Evolutionary conservation across 2,329 filamentous ascomycete genomes (phyloP), one percentile per base, ranked within the genome.

Genomic region (Sporothrix mexicana): DNA sequence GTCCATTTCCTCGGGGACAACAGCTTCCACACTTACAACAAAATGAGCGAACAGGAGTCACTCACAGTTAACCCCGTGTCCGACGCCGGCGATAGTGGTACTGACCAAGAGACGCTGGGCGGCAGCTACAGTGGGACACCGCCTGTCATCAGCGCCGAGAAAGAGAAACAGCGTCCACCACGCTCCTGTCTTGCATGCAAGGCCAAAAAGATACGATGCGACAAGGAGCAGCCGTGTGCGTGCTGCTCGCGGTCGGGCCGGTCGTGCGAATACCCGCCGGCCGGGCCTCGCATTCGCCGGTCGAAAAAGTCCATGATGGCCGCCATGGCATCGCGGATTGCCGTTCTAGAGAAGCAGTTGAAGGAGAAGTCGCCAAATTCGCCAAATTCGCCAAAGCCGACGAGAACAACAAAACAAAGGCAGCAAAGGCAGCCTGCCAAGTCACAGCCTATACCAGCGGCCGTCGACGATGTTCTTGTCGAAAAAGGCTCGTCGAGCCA

Each of bases 401-500:
- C 30, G 17, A 3, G 9, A 45, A 23, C 9, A 20, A 7, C 6
- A 17, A 20, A 20, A 36, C 30, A 36, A 53, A 53, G 5, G 12
- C 15, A 5, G 49, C 10, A n/a, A 51, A 51, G 49, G 49, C 55
- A 59, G 7, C 23, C 55, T 10, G 13, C 20, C 53, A 57, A 57
- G 53, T 15, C 53, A 15, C 53, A 30, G 17, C 43, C 62, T 17
- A 49, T 20, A 15, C 12, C 3, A 17, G 4, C 43, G 2, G 5
- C 62, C 10, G 41, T 15, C 2, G 51, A 59, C n/a, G 67, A 59
- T 36, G 51, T 69, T 2, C 67, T 59, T 3, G 51, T 69, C 2
- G 30, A 69, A 20, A 45, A n/a, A 15, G 67, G 67, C 15, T 59
- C 67, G 2, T 69, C 67, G n/a, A 59, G 51, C 7, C 67, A 69